phyloP scores from a whole-genome alignment of 1,284 basidiomycete genomes.

The Cryptococcus floricola region DNA sequence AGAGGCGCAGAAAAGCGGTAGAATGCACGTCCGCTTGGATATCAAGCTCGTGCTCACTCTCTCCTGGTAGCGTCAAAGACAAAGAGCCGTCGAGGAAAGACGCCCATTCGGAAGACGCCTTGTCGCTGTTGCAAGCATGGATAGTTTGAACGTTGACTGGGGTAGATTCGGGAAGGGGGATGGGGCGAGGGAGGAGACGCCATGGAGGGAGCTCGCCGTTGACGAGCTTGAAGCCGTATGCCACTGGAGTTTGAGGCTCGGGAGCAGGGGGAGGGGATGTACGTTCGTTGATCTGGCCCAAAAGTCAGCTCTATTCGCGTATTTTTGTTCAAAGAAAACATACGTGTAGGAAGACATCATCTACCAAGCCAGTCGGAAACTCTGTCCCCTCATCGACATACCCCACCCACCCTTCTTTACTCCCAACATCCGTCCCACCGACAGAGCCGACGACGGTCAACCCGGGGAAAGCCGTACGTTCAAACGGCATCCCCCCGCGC shows the following conservation, averaged over 20 bases:
- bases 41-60: constrained; percentile 14
- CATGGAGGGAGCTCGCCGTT: constrained; percentile 28
- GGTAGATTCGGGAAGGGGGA: constrained; percentile 21
- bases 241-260: background rate
- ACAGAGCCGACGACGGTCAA: constrained; percentile 19
- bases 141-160: constrained; percentile 11
- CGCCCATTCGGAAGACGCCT: constrained; percentile 5
- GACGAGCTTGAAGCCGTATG: constrained; percentile 15
- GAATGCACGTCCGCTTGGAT: constrained; percentile 25
- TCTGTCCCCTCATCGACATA: constrained; percentile 11
- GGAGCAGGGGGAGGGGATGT: background rate
- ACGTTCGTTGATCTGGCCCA: constrained; percentile 25
- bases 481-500: constrained; percentile 27
- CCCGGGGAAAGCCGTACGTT: constrained; percentile 20
- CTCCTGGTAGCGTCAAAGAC: constrained; percentile 3
- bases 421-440: constrained; percentile 11
- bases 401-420: constrained; percentile 15
- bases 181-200: constrained; percentile 19
- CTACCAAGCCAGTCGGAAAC: constrained; percentile 20
- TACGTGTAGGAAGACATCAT: constrained; percentile 33
- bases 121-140: constrained; percentile 3
- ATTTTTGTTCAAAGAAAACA: background rate
- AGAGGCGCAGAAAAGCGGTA: constrained; percentile 23
- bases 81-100: background rate
- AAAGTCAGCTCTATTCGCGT: background rate